Base-by-base conservation (phyloP, 208 protist genomes). In the Herpetomonas muscarum region DNA sequence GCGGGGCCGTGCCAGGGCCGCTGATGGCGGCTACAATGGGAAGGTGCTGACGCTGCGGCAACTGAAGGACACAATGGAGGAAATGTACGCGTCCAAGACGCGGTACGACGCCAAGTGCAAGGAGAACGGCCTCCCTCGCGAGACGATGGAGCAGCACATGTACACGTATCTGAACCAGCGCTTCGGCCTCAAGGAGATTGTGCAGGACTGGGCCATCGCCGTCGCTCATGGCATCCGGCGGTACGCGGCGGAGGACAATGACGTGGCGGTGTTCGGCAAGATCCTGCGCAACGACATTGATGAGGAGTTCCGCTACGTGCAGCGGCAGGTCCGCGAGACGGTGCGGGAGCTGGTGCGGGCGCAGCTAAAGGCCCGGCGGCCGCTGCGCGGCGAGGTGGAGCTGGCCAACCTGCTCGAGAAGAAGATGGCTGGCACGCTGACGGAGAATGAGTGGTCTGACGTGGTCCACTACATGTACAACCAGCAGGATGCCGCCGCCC, bases 111-210 rank as follows among this genome's bases (percentile, higher is more conserved):
- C 67, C n/a, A 94, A 89, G 51, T 96, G 87, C 68, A 59, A 53
- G 17, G 70, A 82, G 31, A 76, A 52, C 39, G 55, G 81, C 37
- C 67, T 96, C 9, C 89, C 90, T 21, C 73, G 72, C 30, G 87
- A 97, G 67, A 97, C 91, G 21, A 89, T 98, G 85, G 85, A 96
- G 70, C 85, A 97, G 63, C 86, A 97, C 76, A 84, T 97, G 70
- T 91, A 94, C 71, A 96, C 89, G 10, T 95, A 81, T 62, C 74
- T 97, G 17, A 95, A 88, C 57, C 82, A 96, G 46, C 76, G 79
- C n/a, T 97, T 96, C 66, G 88, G 90, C 0, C 66, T 97, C 39
- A 75, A 81, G 37, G 74, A 85, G 34, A 64, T 97, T 17, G 93
- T 96, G 44, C 32, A 82, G 13, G 87, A 96, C 36, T 96, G 80